Evolutionary conservation across 2,329 filamentous ascomycete species (phyloP), one percentile per base, ranked within the genome.

Genomic region (Ascochyta rabiei): DNA sequence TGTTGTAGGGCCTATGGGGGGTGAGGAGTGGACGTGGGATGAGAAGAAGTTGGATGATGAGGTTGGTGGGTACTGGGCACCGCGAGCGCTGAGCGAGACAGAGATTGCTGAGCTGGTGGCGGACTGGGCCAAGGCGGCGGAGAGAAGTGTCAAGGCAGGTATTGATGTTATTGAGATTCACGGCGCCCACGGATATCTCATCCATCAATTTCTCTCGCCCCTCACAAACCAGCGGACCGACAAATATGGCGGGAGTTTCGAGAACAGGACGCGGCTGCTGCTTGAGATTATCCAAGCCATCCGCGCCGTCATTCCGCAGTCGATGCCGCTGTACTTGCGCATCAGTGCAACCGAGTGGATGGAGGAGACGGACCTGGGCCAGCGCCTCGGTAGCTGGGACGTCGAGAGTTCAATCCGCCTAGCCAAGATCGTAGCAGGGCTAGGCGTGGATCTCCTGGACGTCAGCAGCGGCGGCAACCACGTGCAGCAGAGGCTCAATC

Each of bases 401-500:
- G 61, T 79, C 10, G 63, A 71, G 19, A 74, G 71, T 31, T 76
- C 75, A 2, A 70, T 77, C 16, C 55, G 65, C 34, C 63, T 81
- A 2, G 75, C 76, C 0, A 77, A 77, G 38, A 37, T 76, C 4
- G 69, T 81, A 1, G 75, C 78, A 0, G 68, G 63, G 7, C 54
- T 78, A 0, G 78, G 77, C 0, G 68, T 80, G 0, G 79, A 81
- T 53, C 64, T 81, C 0, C 52, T 81, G 4, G 79, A 81, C 51
- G 77, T 80, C 2, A 78, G 75, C 49, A 76, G 74, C 10, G 79
- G 76, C 0, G 79, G 76, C 0, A 81, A 81, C 51, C 75, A 79
- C 56, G 70, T 68, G 1, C 56, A 67, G n/a, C 80, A 82, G 60
- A 68, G 70, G 8, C 77, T 73, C 42, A 68, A 69, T 35, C 66